A percentile compares a stretch with the other conserved stretches of the same genome.
phyloP scores from a whole-genome alignment of 371 early-diverging fungal species.

The Homolaphlyctis polyrhiza region DNA sequence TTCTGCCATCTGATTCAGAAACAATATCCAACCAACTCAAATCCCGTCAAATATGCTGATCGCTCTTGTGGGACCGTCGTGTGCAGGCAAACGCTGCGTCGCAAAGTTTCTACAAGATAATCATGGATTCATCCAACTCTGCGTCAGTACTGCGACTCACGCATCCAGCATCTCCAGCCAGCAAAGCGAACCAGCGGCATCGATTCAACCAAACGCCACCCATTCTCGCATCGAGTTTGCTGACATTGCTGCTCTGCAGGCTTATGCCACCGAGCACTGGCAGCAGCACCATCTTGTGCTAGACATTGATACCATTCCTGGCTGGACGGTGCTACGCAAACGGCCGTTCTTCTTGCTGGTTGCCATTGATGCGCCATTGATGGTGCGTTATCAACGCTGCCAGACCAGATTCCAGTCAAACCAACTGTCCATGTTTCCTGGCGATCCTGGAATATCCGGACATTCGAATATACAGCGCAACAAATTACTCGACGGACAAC shows the following conservation, averaged over 20 bases:
- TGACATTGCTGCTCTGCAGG: conserved; percentile 4
- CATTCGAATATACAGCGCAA: too few species aligned
- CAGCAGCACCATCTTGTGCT: conserved; percentile 62
- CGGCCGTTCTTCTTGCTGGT: conserved; percentile 86
- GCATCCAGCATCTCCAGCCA: not conserved
- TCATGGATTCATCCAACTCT: not conserved
- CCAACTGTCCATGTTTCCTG: too few species aligned
- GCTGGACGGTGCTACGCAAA: conserved; percentile 48
- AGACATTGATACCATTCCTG: conserved; percentile 38
- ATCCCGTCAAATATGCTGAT: conserved; percentile 16
- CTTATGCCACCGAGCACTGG: conserved; percentile 22
- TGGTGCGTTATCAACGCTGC: conserved; percentile 59
- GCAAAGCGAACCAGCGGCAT: not conserved
- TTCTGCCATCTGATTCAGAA: too few species aligned
- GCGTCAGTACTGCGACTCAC: not conserved
- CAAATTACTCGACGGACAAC: too few species aligned
- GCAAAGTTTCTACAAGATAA: conserved; percentile 43
- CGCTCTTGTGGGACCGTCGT: conserved; percentile 38
- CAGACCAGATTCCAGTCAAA: too few species aligned
- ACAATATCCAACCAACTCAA: not conserved
- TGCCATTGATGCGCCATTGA: conserved; percentile 74
- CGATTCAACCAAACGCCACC: conserved; percentile 15
- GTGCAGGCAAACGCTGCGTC: conserved; percentile 64
- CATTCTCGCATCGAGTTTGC: conserved; percentile 2
- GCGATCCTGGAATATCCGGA: too few species aligned